Conservation (phyloP, 2,329 filamentous ascomycete species). For the Scedosporium aurantiacum region DNA sequence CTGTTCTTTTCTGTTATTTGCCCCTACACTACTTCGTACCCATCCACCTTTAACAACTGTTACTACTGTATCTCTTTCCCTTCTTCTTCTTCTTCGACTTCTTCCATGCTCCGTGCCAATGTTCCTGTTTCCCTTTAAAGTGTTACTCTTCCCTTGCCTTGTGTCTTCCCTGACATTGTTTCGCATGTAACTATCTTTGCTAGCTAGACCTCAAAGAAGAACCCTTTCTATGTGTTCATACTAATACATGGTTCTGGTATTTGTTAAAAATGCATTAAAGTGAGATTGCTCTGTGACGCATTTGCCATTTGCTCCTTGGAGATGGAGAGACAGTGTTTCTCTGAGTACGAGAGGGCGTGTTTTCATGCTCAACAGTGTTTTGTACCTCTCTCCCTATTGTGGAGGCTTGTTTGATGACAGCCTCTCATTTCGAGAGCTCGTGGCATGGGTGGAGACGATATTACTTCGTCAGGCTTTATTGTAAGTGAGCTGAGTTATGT, state of each 20-base stretch:
- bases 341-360: too few relatives aligned
- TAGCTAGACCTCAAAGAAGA: not conserved
- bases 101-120: not conserved
- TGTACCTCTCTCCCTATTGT: too few relatives aligned
- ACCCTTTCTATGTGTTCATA: not conserved
- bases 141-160: not conserved
- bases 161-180: not conserved
- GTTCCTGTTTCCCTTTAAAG: not conserved
- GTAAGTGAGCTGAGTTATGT: too few relatives aligned
- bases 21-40: not conserved
- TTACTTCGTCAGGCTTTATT: too few relatives aligned
- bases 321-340: too few relatives aligned
- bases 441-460: too few relatives aligned
- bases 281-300: too few relatives aligned
- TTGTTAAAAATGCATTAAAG: not conserved
- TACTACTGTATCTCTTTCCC: not conserved
- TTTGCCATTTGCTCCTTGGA: too few relatives aligned
- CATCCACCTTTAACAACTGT: not conserved
- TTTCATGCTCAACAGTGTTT: too few relatives aligned
- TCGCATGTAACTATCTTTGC: not conserved
- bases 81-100: not conserved
- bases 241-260: not conserved
- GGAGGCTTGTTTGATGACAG: too few relatives aligned
- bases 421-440: too few relatives aligned
- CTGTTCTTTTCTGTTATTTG: conserved; percentile 2